Evolutionary conservation across 225 moss, liverwort and hornwort genomes (phyloP), one percentile per base, ranked within the genome.

Genomic region (Takakia lepidozioides): DNA sequence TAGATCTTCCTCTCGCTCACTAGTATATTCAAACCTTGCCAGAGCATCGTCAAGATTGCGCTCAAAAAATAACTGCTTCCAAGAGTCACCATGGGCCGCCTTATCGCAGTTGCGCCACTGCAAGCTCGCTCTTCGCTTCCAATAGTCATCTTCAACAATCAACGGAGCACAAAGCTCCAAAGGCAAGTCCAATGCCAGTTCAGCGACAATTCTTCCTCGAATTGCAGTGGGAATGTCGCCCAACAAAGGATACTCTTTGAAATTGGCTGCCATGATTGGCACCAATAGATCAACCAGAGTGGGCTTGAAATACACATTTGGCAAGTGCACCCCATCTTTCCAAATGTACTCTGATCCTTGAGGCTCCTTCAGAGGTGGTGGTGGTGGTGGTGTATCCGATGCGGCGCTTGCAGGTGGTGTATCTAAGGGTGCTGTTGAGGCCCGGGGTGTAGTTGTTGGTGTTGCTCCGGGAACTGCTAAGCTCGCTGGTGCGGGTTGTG

Each of bases 1-100:
- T 25, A 95, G 65, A 50, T 61, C 64, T 38, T 77, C 51, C 54
- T 84, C 80, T 40, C 62, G 69, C 16, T 78, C 65, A 2, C 68
- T 63, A 2, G 84, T 95, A 25, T 69, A 48, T 19, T 80, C 77
- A 52, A 68, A 95, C 4, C 95, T 95, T 25, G 10, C 62, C 30
- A 8, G 1, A 30, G 28, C 36, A 28, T 81, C 82, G 46, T 60
- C 72, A 0, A 95, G 17, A 45, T 90, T 95, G 25, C 80, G 68
- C 29, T 95, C 95, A 58, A 87, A 95, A 52, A 75, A 95, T 5
- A 84, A 55, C 56, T 95, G 95, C 62, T 95, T 90, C 95, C 95
- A 95, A 1, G 87, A 90, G 38, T 73, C 64, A 32, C 90, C 90
- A 48, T 90, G 90, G 8, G 77, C 82, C 23, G 64, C 64, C 22